Base-by-base conservation (phyloP, 1,139 yeast species). In the Maudiozyma humilis region DNA sequence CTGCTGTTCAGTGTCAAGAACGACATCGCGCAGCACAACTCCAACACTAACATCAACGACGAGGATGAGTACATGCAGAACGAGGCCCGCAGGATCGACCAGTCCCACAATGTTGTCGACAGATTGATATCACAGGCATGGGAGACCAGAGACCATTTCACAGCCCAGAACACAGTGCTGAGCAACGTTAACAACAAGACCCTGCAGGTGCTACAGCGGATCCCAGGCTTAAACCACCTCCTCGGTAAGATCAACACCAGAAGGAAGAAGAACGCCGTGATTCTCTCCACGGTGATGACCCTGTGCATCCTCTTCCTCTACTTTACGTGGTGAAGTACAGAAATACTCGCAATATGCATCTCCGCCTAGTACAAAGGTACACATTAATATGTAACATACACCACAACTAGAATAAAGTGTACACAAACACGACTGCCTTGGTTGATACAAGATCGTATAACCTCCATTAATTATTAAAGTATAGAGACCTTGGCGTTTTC, bases 191-290 rank as follows among this genome's bases (percentile, higher is more conserved):
- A 82, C 50, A 72, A 76, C 49, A 71, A 78, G 47, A 69, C 89
- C 49, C 69, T 79, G 50, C 74, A 74, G 37, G 71, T 84, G 0
- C 66, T 88, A 39, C 78, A 76, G 54, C 63, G 74, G 40, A 75
- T 91, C 36, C 98, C 98, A 0, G 97, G 96, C 1, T 68, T 91
- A 39, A 84, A 82, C 59, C 77, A 78, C 13, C 64, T 93, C 47
- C 77, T 91, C 35, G 70, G 82, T 15, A 83, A 82, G 62, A 89
- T 91, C 53, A 88, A 88, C 62, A 82, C 95, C 2, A 73, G 97
- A 56, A 81, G 91, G 64, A 84, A 82, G 66, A 76, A 96, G 50
- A 95, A 91, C 61, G 82, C 94, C 17, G 62, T 91, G 37, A 84
- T 91, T n/a, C 66, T 91, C 61, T 93, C 95, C 3, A 55, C 73